Evolutionary conservation across 2,329 filamentous ascomycete species (phyloP).

Genomic region (Colletotrichum sp.): DNA sequence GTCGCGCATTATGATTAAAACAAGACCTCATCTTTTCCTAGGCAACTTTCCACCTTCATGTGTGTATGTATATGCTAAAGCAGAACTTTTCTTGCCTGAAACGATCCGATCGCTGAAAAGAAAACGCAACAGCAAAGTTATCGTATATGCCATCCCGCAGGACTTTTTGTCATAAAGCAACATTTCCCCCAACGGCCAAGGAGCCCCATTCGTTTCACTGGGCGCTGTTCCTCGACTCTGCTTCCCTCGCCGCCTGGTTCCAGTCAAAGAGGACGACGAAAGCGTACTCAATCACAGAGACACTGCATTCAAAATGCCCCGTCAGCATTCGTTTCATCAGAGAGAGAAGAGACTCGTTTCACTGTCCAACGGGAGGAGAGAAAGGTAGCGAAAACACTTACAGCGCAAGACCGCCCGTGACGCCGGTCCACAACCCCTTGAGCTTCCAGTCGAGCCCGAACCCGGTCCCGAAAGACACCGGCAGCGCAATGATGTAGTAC

Average conservation of each 20-base stretch:
- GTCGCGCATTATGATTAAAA: background rate
- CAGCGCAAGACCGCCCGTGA: slow-evolving; percentile 74
- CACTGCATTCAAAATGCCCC: slow-evolving; percentile 36
- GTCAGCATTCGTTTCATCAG: background rate
- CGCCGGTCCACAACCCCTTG: slow-evolving; percentile 81
- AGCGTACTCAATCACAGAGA: slow-evolving; percentile 57
- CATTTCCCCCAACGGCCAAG: slow-evolving; percentile 36
- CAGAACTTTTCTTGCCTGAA: background rate
- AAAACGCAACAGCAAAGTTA: background rate
- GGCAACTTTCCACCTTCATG: background rate
- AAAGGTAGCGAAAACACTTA: slow-evolving; percentile 43
- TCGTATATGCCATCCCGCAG: background rate
- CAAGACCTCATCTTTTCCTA: background rate
- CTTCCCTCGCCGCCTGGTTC: slow-evolving; percentile 58
- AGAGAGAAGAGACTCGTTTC: background rate
- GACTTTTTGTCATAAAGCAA: background rate
- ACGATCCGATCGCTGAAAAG: background rate
- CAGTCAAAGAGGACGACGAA: slow-evolving; percentile 60
- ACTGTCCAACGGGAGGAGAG: background rate
- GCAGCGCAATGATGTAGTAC: slow-evolving; percentile 87
- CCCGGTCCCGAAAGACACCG: slow-evolving; percentile 78
- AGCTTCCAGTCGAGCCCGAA: slow-evolving; percentile 82
- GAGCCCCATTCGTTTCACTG: slow-evolving; percentile 27
- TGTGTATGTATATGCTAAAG: background rate
- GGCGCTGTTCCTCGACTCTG: slow-evolving; percentile 50